Evolutionary conservation across 208 protist species (phyloP).

Genomic region (Leishmania mexicana): DNA sequence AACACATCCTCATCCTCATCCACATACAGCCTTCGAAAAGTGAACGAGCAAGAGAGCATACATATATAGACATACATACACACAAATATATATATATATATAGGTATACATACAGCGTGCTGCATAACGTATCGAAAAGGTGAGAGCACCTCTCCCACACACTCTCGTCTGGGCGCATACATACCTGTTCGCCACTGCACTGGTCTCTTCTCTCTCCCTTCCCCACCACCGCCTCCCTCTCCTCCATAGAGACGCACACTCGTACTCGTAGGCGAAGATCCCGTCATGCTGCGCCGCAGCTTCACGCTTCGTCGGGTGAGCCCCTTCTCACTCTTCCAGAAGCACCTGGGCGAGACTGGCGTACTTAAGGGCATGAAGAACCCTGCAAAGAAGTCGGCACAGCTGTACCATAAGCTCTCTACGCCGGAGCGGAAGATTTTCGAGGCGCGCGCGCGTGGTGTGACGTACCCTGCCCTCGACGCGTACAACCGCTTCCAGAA

Average conservation of each 20-base stretch:
- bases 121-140: neutral
- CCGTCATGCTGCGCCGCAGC: conserved; percentile 50
- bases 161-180: neutral
- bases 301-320: conserved; percentile 44
- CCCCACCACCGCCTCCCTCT: neutral
- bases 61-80: too few relatives aligned
- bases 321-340: conserved; percentile 67
- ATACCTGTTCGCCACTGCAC: neutral
- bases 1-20: too few relatives aligned
- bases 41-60: too few relatives aligned
- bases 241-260: neutral
- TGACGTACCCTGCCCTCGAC: conserved; percentile 63
- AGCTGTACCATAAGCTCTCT: conserved; percentile 53
- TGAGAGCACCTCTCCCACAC: neutral
- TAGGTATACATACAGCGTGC: too few relatives aligned
- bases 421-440: conserved; percentile 42
- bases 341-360: conserved; percentile 44
- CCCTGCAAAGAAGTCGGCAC: conserved; percentile 15
- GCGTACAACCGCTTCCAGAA: conserved; percentile 80
- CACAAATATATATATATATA: too few relatives aligned
- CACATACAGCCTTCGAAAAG: too few relatives aligned
- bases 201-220: neutral
- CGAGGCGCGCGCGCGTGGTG: conserved; percentile 37
- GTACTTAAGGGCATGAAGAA: conserved; percentile 35
- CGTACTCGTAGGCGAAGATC: neutral